Evolutionary conservation across 441 rosid genomes (phyloP).

Genomic region (Euphorbia celastroides): DNA sequence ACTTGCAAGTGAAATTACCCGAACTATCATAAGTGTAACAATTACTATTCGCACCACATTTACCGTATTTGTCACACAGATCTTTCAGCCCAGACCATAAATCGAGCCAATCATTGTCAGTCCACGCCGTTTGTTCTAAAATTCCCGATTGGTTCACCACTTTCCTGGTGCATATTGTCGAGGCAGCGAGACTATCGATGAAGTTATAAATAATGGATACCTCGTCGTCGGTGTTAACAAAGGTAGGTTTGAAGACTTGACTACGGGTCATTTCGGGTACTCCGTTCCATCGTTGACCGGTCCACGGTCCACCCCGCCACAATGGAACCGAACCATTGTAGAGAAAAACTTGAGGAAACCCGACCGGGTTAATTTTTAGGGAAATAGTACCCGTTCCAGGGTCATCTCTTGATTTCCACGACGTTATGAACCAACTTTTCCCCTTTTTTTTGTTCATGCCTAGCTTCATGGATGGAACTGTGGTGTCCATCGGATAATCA

Average conservation of each 20-base stretch:
- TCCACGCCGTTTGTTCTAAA: slow-evolving; percentile 40
- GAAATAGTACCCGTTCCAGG: slow-evolving; percentile 46
- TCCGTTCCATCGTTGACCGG: slow-evolving; percentile 49
- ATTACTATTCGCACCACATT: slow-evolving; percentile 51
- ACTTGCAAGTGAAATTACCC: slow-evolving; percentile 39
- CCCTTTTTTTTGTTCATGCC: slow-evolving; percentile 36
- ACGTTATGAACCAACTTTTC: slow-evolving; percentile 25
- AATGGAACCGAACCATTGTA: slow-evolving; percentile 30
- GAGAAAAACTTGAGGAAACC: slow-evolving; percentile 43
- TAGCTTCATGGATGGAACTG: slow-evolving; percentile 48
- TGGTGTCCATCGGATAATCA: slow-evolving; percentile 45
- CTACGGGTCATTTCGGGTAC: slow-evolving; percentile 38
- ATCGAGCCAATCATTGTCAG: slow-evolving; percentile 34
- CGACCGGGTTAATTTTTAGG: slow-evolving; percentile 33
- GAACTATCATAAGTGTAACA: slow-evolving; percentile 41
- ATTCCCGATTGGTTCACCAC: slow-evolving; percentile 16
- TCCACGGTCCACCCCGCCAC: slow-evolving; percentile 70
- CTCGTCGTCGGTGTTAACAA: slow-evolving; percentile 21
- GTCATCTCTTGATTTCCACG: slow-evolving; percentile 58
- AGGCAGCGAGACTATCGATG: neutral
- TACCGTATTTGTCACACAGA: slow-evolving; percentile 44
- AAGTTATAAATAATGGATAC: slow-evolving; percentile 13
- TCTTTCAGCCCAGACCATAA: slow-evolving; percentile 49
- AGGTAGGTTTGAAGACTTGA: slow-evolving; percentile 18
- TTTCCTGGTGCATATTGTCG: slow-evolving; percentile 22